These are phyloP conservation scores for Podospora fimiseda DNA, from an alignment of 495 filamentous ascomycete species.

Conservation along the genomic window DNA sequence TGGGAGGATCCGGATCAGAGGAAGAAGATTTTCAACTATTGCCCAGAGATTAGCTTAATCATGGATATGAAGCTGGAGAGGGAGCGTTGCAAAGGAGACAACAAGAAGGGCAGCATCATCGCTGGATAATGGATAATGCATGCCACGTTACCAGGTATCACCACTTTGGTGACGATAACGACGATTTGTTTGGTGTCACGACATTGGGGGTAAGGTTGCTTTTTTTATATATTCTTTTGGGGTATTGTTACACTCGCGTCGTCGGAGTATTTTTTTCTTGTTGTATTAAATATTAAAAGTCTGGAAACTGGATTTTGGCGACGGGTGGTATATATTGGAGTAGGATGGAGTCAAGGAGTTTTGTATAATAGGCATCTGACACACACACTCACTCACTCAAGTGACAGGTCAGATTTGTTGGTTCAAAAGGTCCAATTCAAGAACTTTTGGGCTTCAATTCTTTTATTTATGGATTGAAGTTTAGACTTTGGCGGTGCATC, in stretches of 20 bases:
- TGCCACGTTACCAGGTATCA: constrained; percentile 18
- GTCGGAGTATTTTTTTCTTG: background rate
- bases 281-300: background rate
- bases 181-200: background rate
- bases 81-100: constrained; percentile 34
- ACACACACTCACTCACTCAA: too few species aligned
- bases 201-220: background rate
- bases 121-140: constrained; percentile 5
- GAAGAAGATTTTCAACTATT: constrained; percentile 41
- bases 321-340: too few species aligned
- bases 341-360: too few species aligned
- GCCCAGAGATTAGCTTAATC: constrained; percentile 45
- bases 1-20: constrained; percentile 35
- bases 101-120: constrained; percentile 15
- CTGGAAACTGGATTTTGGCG: too few species aligned
- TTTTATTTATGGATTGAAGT: too few species aligned
- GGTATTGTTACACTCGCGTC: constrained; percentile 1
- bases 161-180: background rate
- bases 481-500: too few species aligned
- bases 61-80: constrained; percentile 45
- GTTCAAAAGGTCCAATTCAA: too few species aligned
- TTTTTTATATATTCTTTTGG: background rate
- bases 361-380: too few species aligned
- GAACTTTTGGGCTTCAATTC: too few species aligned
- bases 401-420: too few species aligned